phyloP scores from a whole-genome alignment of 2,329 filamentous ascomycete genomes.

The Amylocarpus encephaloides region DNA sequence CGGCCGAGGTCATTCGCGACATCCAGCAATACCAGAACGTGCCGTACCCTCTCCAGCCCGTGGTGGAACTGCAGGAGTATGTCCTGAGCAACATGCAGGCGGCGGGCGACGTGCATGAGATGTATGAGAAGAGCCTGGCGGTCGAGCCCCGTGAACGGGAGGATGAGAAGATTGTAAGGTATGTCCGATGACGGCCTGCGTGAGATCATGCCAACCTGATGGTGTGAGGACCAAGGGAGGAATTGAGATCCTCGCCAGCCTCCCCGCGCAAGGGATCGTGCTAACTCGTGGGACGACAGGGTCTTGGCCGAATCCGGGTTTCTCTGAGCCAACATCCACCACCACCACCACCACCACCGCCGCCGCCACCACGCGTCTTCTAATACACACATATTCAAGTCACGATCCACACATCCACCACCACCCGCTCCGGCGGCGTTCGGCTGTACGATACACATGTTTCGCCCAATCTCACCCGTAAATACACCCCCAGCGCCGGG shows the following conservation, averaged over 20 bases:
- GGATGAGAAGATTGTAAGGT: constrained; percentile 98
- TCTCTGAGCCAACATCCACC: constrained; percentile 35
- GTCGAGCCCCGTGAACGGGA: constrained; percentile 94
- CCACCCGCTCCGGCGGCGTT: constrained; percentile 12
- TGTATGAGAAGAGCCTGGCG: constrained; percentile 95
- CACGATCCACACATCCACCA: constrained; percentile 10
- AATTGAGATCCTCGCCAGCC: constrained; percentile 15
- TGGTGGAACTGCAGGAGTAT: constrained; percentile 91
- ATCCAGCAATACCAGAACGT: constrained; percentile 99
- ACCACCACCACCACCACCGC: constrained; percentile 5
- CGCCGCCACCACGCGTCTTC: constrained; percentile 5
- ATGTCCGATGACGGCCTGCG: constrained; percentile 23
- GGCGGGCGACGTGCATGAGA: constrained; percentile 94
- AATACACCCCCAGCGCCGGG: constrained; percentile 6
- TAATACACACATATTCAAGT: constrained; percentile 11
- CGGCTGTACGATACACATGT: constrained; percentile 19
- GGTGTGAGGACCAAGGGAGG: constrained; percentile 12
- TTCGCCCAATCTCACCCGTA: constrained; percentile 13
- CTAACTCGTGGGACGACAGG: constrained; percentile 35
- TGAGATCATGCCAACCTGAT: constrained; percentile 18
- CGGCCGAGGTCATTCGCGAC: constrained; percentile 94
- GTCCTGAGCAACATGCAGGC: constrained; percentile 94
- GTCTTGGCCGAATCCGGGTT: constrained; percentile 57
- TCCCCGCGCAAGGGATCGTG: constrained; percentile 19
- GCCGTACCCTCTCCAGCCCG: constrained; percentile 84